Conservation (phyloP, 1,284 basidiomycete genomes). For the Anthracocystis panici-leucophaei region DNA sequence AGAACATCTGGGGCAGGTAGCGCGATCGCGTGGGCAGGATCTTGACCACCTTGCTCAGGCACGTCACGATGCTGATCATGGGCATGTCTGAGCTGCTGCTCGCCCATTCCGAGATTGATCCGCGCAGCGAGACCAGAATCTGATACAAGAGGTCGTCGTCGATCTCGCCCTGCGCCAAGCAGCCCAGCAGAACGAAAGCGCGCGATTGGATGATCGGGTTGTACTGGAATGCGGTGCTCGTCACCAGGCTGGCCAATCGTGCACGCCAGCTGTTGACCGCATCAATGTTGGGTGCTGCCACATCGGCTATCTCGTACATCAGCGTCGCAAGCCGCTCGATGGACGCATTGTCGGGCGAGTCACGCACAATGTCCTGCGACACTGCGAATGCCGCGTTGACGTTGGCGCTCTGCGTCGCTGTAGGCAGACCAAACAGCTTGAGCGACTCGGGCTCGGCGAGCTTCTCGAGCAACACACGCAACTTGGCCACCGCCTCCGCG, state of each 20-base stretch:
- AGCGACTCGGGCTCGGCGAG: constrained; percentile 55
- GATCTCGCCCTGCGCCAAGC: constrained; percentile 77
- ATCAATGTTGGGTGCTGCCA: constrained; percentile 72
- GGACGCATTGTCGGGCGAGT: constrained; percentile 55
- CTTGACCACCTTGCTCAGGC: constrained; percentile 64
- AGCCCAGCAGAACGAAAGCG: constrained; percentile 86
- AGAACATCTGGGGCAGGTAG: constrained; percentile 67
- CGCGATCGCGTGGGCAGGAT: constrained; percentile 59
- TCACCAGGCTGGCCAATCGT: constrained; percentile 91
- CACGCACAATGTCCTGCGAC: constrained; percentile 52
- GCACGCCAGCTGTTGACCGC: constrained; percentile 91
- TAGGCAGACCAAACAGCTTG: constrained; percentile 59
- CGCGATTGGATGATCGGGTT: constrained; percentile 89
- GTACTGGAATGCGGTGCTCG: constrained; percentile 90
- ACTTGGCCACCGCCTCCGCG: constrained; percentile 42
- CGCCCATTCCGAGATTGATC: constrained; percentile 64
- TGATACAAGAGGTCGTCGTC: constrained; percentile 90
- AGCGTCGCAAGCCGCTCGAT: constrained; percentile 59
- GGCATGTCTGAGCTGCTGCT: constrained; percentile 59
- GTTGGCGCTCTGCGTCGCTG: constrained; percentile 16
- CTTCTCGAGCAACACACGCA: constrained; percentile 51
- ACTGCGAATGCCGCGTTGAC: constrained; percentile 40
- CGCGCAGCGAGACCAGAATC: constrained; percentile 79
- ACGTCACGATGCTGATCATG: constrained; percentile 67
- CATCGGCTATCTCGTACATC: constrained; percentile 61